Conservation (phyloP, 306 rosid genomes). For the Crataegus laevigata region DNA sequence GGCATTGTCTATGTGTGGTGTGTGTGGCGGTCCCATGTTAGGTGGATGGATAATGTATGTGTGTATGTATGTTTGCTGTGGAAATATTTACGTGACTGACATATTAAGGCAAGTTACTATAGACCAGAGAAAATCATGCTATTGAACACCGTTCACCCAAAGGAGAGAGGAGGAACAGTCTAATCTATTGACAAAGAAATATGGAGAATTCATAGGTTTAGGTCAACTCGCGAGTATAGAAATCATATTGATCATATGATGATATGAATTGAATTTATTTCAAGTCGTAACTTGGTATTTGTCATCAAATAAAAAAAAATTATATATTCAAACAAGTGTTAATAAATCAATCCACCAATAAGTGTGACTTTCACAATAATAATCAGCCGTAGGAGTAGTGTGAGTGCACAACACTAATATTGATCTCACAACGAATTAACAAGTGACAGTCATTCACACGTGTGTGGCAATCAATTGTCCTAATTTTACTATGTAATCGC, state of each 20-base stretch:
- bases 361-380: no score
- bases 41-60: background rate
- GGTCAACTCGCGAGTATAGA: background rate
- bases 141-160: background rate
- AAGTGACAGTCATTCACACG: no score
- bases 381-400: no score
- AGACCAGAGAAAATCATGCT: background rate
- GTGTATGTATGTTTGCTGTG: background rate
- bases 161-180: background rate
- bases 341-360: background rate
- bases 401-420: no score
- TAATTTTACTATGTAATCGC: background rate
- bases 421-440: background rate
- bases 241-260: no score
- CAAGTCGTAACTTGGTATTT: background rate
- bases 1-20: background rate
- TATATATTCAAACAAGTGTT: background rate
- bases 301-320: background rate
- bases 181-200: background rate
- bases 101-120: background rate
- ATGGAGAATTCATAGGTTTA: background rate
- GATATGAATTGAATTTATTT: background rate
- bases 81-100: background rate
- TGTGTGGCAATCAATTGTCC: accelerated
- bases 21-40: background rate